Base-by-base conservation (phyloP, 495 filamentous ascomycete genomes). In the Penicillium tannophilum region DNA sequence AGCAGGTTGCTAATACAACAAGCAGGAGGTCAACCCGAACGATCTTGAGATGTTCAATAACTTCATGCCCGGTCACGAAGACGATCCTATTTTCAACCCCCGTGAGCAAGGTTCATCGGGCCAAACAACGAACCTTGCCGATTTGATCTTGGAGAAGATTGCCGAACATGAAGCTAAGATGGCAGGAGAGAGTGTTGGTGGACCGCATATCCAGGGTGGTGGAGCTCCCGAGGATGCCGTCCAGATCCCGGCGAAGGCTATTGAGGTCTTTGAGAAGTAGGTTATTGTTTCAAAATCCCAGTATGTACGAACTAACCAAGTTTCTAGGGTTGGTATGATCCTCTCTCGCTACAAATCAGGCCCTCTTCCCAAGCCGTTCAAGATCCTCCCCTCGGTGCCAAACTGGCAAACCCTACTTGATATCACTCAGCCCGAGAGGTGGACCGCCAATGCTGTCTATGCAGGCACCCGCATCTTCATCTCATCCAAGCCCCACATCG, bases 291-390 rank as follows among this genome's bases (percentile, higher is more conserved):
- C 6, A 28, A 53, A 24, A n/a, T 8, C 3, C 1, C 5, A 51
- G 12, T 51, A 14, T 3, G 11, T 50, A 30, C 17, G 17, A 44
- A 51, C 63, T 74, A 65, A 73, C 46, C 3, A 55, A 24, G 43
- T n/a, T 31, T 17, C 20, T 61, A 92, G 89, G 74, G 88, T 96
- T 61, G 93, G 92, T 51, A 81, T 91, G 63, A 86, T 98, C 50
- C 83, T 98, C 42, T 92, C 91, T 9, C 84, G 93, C 51, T 97
- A 97, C 75, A 96, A 96, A 69, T 94, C 91, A 10, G 94, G 94
- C 20, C 91, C 91, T 62, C 83, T 98, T 24, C 95, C 94, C 12
- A 98, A 98, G 73, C 93, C 93, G 1, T 95, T 99, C 83, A 98
- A 98, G 74, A 90, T 98, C 58, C 83, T 99, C 31, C 94, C 95